Conservation (phyloP, 306 rosid genomes). For the Medicago lupulina region DNA sequence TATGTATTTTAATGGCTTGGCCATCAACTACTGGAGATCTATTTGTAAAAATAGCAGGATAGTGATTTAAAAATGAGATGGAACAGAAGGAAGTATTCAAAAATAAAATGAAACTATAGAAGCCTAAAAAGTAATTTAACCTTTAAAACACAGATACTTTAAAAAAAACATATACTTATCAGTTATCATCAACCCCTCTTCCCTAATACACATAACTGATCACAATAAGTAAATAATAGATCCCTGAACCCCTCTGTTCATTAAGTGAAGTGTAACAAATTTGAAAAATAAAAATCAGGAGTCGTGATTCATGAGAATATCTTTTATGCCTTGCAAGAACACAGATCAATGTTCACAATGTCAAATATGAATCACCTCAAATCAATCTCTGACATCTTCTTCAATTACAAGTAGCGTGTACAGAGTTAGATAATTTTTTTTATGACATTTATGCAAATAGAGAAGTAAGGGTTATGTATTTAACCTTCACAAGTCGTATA, state of each 20-base stretch:
- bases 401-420: conserved; percentile 29
- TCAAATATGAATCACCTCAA: conserved; percentile 1
- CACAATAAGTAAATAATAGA: conserved; percentile 9
- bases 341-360: conserved; percentile 16
- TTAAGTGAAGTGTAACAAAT: neutral
- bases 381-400: conserved; percentile 1
- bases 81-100: neutral
- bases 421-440: neutral
- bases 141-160: neutral
- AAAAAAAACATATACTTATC: too few species aligned
- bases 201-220: neutral
- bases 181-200: neutral
- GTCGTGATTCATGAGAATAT: neutral
- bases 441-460: conserved; percentile 17
- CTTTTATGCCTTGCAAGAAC: neutral
- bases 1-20: neutral
- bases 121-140: neutral
- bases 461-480: conserved; percentile 1
- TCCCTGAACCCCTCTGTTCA: neutral
- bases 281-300: conserved; percentile 16
- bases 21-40: neutral
- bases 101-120: neutral
- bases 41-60: neutral
- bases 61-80: neutral
- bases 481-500: conserved; percentile 88